Base-by-base conservation (phyloP, 768 basidiomycete genomes). In the Termitomyces sp. region DNA sequence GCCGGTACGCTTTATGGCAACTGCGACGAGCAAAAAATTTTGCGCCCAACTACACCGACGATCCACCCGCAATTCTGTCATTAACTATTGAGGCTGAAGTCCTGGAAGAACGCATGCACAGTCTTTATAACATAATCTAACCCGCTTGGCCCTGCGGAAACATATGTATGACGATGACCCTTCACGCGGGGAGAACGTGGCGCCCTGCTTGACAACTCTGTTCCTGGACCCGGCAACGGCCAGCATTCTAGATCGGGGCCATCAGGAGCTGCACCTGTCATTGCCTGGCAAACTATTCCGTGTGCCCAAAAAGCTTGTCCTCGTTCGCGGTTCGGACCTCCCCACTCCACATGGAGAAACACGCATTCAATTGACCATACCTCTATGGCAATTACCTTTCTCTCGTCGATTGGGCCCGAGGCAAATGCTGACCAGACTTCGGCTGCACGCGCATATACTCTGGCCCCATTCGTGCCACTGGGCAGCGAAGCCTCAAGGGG, bases 1-100 rank as follows among this genome's bases (percentile, higher is more conserved):
- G 64, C 64, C 64, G 64, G 64, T 62, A 65, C 64, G 34, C 49
- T 63, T 53, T 62, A 46, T 48, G 57, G 57, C 23, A 62, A 51
- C 9, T 48, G 48, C 21, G 21, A 19, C 49, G n/a, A 47, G 53
- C 7, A 11, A 48, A 19, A 19, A 14, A 30, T 32, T 28, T 34
- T 21, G 21, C 41, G 28, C 28, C 27, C 45, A 46, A 46, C 32
- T 44, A 17, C n/a, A n/a, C n/a, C n/a, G n/a, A n/a, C n/a, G n/a
- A n/a, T n/a, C n/a, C n/a, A n/a, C n/a, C n/a, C n/a, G n/a, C n/a
- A n/a, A n/a, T n/a, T n/a, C n/a, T n/a, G n/a, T n/a, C n/a, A n/a
- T n/a, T n/a, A n/a, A n/a, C n/a, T n/a, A n/a, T n/a, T n/a, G n/a
- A n/a, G n/a, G n/a, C n/a, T n/a, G n/a, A n/a, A n/a, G n/a, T n/a